phyloP scores from a whole-genome alignment of 2,329 filamentous ascomycete genomes.

The Colletotrichum shisoi region DNA sequence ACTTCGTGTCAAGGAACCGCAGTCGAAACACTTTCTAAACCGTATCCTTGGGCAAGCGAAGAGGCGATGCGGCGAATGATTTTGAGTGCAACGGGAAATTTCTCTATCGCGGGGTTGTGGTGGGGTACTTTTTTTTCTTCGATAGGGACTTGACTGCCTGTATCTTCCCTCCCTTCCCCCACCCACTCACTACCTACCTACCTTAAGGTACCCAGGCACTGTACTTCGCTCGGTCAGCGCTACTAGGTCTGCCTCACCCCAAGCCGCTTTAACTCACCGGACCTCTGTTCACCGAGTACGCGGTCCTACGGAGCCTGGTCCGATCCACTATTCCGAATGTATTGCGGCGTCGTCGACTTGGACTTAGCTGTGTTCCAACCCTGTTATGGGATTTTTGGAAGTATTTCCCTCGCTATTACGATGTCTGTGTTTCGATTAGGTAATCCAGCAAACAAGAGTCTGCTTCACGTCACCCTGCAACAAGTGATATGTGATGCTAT shows the following conservation, averaged over 20 bases:
- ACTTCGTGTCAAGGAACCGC: background rate
- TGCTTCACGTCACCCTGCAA: no score
- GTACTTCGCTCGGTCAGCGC: constrained; percentile 7
- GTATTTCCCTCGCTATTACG: background rate
- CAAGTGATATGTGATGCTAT: no score
- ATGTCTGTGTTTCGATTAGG: no score
- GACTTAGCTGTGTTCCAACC: background rate
- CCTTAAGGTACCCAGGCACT: no score
- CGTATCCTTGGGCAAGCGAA: background rate
- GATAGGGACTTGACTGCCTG: constrained; percentile 12
- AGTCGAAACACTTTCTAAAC: background rate
- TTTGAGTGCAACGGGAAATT: constrained; percentile 37
- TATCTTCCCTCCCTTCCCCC: no score
- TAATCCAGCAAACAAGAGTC: no score
- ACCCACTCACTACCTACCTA: no score
- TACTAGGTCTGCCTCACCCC: background rate
- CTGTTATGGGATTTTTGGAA: background rate
- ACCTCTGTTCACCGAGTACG: background rate
- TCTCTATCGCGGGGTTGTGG: constrained; percentile 40
- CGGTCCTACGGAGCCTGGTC: background rate
- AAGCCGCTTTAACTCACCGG: constrained; percentile 1
- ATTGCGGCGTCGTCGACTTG: no score
- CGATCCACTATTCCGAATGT: background rate
- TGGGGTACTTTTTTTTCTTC: constrained; percentile 30
- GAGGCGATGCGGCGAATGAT: constrained; percentile 27